Base-by-base conservation (phyloP, 2,329 filamentous ascomycete species). In the Neonectria hederae region DNA sequence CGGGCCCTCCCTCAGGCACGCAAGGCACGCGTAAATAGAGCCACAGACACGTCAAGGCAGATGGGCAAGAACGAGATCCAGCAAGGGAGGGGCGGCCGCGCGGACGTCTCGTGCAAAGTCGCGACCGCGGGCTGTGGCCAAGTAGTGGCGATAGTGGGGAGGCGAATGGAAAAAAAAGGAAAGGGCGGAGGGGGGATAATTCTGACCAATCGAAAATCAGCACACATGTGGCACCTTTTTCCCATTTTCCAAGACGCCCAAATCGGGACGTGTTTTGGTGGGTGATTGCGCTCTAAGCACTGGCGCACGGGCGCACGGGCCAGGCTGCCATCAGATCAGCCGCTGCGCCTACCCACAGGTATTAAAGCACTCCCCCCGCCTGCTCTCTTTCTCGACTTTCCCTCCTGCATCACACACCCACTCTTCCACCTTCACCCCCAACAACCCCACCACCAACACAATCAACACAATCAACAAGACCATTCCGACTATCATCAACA, bases 361-460 rank as follows among this genome's bases (percentile, higher is more conserved):
- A 81, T 81, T 80, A 81, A 81, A 80, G 73, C 74, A 69, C 70
- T 72, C 75, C 79, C 82, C 83, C 83, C 83, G 79, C 80, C 81
- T 72, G 73, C 75, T 67, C 68, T 68, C 61, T 70, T 69, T 71
- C 65, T 68, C 68, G 72, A 68, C 73, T 81, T 81, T 79, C 68
- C 76, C 73, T 81, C 74, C 78, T 81, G 73, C 81, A 82, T 80
- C 79, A 78, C 76, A 78, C 78, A 76, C 76, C 74, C 74, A 76
- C 75, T 66, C 69, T 71, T 70, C 69, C 69, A 74, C 68, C 65
- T 68, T 69, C 69, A 73, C 71, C 65, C 71, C 69, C 67, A 70
- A 62, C 54, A 63, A 62, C 66, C 67, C 69, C 72, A 75, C 69
- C 70, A 73, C 21, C 73, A 68, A 68, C 67, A 69, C 60, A 65